Base-by-base conservation (phyloP, 2,329 filamentous ascomycete species). In the Claviceps humidiphila region DNA sequence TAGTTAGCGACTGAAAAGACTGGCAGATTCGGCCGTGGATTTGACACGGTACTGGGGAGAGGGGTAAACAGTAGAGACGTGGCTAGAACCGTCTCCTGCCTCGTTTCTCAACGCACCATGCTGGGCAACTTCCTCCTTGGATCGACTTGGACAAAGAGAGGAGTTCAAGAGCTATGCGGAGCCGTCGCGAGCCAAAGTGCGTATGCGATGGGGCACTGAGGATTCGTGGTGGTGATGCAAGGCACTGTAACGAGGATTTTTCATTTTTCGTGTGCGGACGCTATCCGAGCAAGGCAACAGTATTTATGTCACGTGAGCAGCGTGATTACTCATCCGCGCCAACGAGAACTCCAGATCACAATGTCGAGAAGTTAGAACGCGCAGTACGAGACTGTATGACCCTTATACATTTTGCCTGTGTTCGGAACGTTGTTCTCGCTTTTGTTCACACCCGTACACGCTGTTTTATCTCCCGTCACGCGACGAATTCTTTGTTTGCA, bases 61-160 rank as follows among this genome's bases (percentile, higher is more conserved):
- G 51, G 55, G 58, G 58, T 58, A 62, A 65, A 7, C 22, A 26
- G 22, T 11, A 64, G 14, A 58, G 51, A 42, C 44, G 48, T 54
- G 49, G 53, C 50, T 54, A 54, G 58, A 58, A 34, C 30, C 56
- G 57, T 53, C 48, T 46, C 34, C 5, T 47, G 37, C 50, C 34
- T 43, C 41, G 22, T 22, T 47, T 20, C 17, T 39, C n/a, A 43
- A 66, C 73, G 65, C 62, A 70, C 68, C 68, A 76, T 76, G 65
- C 66, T 76, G 73, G 73, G 73, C 72, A 71, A 74, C 66, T 70
- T 74, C 71, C 68, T 73, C 72, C 71, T 60, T 61, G 64, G 59
- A 62, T 66, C 66, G 57, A 62, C 63, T 66, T 62, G 65, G 59
- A 42, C 61, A 64, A 55, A 59, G 57, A 61, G 61, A 65, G 65